Conservation (phyloP, 2,329 filamentous ascomycete genomes). For the Fusarium protoensiforme region DNA sequence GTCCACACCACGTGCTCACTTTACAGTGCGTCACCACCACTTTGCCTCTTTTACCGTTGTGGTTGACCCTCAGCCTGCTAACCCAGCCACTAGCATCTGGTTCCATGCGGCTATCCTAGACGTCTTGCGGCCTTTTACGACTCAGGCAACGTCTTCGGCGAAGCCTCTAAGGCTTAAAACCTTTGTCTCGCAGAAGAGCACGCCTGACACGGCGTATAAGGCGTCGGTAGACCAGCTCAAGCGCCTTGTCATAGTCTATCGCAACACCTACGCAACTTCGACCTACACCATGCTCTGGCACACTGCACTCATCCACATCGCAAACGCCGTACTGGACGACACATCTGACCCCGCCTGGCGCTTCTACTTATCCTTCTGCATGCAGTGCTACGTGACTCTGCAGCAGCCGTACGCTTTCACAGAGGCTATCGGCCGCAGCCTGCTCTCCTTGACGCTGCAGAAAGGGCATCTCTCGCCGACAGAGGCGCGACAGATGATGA, state of each 20-base stretch:
- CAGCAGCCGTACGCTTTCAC: slow-evolving; percentile 50
- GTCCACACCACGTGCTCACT: slow-evolving; percentile 48
- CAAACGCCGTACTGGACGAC: slow-evolving; percentile 50
- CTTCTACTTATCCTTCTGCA: slow-evolving; percentile 51
- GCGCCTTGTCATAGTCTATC: slow-evolving; percentile 51
- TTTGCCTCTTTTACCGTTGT: too few relatives aligned
- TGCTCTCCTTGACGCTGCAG: slow-evolving; percentile 51
- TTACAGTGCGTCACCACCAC: slow-evolving; percentile 48
- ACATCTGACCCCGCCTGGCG: slow-evolving; percentile 45
- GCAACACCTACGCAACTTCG: slow-evolving; percentile 46
- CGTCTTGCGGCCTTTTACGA: slow-evolving; percentile 45
- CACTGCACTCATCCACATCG: slow-evolving; percentile 53
- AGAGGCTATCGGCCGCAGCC: slow-evolving; percentile 46
- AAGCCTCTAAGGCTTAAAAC: slow-evolving; percentile 37
- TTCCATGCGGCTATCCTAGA: slow-evolving; percentile 52
- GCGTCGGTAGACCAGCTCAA: slow-evolving; percentile 54
- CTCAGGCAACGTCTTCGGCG: not conserved
- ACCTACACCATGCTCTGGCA: slow-evolving; percentile 55
- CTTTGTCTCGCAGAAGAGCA: slow-evolving; percentile 43
- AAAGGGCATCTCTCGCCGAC: slow-evolving; percentile 44
- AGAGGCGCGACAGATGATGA: slow-evolving; percentile 45
- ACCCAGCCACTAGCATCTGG: slow-evolving; percentile 49
- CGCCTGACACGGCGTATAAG: slow-evolving; percentile 45
- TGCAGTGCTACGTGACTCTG: slow-evolving; percentile 52
- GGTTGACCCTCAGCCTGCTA: too few relatives aligned